These are phyloP conservation scores for Pythium aristosporum DNA, from an alignment of 352 stramenopile species.

Conservation along the genomic window DNA sequence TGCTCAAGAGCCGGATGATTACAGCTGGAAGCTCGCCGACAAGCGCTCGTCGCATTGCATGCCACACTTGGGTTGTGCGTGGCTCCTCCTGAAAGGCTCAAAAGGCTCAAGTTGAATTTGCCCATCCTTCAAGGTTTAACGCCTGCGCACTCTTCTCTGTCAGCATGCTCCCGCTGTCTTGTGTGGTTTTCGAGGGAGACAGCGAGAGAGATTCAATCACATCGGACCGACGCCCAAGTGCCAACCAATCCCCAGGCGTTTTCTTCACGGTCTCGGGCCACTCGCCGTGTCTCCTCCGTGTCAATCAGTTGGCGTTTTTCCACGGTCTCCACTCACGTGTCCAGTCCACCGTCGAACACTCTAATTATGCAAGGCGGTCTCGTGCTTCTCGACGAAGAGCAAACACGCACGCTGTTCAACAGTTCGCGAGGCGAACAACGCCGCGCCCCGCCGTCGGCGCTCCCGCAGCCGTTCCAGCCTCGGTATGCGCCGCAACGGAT, in stretches of 20 bases:
- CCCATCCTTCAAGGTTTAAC: too few species aligned
- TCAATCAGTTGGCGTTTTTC: neutral
- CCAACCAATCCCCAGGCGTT: too few species aligned
- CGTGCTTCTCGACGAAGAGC: conserved; percentile 52
- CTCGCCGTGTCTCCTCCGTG: too few species aligned
- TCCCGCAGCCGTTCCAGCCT: neutral
- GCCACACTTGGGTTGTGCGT: neutral
- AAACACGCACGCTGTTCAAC: conserved; percentile 42
- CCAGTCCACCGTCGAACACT: neutral
- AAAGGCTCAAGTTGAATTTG: too few species aligned
- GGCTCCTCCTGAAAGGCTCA: too few species aligned
- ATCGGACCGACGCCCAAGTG: too few species aligned
- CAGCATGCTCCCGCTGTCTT: too few species aligned
- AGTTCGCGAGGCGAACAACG: neutral
- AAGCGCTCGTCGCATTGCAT: neutral
- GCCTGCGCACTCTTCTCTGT: too few species aligned
- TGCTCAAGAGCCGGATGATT: conserved; percentile 15
- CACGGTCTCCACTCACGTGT: neutral
- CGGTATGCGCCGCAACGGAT: neutral
- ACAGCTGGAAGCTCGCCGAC: neutral
- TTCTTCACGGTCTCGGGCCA: too few species aligned
- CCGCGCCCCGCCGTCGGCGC: too few species aligned
- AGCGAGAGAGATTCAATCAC: too few species aligned
- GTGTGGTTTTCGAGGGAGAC: too few species aligned
- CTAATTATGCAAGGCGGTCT: conserved; percentile 17